Evolutionary conservation across 352 stramenopile genomes (phyloP).

Genomic region (Lagenidium giganteum): DNA sequence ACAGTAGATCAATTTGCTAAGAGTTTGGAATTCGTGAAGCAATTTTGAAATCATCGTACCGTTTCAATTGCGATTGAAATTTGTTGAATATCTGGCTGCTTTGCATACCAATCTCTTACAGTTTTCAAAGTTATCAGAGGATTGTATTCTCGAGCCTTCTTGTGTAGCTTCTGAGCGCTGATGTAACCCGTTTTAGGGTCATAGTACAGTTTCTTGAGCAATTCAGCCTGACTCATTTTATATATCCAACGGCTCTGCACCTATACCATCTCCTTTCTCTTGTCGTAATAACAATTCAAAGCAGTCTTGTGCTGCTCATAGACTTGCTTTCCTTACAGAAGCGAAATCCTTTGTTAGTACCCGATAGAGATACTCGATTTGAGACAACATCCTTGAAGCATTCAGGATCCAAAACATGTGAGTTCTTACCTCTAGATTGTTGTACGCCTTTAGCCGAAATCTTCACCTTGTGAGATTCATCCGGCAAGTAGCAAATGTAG

Average conservation of each 20-base stretch:
- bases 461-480: constrained; percentile 13
- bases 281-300: constrained; percentile 25
- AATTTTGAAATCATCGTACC: constrained; percentile 11
- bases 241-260: constrained; percentile 16
- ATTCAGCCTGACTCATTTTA: constrained; percentile 10
- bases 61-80: constrained; percentile 13
- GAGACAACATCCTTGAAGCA: constrained; percentile 17
- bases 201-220: constrained; percentile 20
- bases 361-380: constrained; percentile 17
- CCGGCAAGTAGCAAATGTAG: constrained; percentile 22
- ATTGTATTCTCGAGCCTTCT: constrained; percentile 16
- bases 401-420: constrained; percentile 11
- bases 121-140: constrained; percentile 13
- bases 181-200: constrained; percentile 21
- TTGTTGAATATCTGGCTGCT: constrained; percentile 16
- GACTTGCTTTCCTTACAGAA: constrained; percentile 18
- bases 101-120: constrained; percentile 18
- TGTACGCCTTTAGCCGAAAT: constrained; percentile 21
- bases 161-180: constrained; percentile 10
- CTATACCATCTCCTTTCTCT: constrained; percentile 19
- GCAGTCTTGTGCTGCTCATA: constrained; percentile 19
- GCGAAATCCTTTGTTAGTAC: constrained; percentile 24
- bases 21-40: constrained; percentile 16
- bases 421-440: constrained; percentile 12
- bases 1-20: constrained; percentile 25